Conservation (phyloP, 148 eudicot species). For the Chenopodium album region DNA sequence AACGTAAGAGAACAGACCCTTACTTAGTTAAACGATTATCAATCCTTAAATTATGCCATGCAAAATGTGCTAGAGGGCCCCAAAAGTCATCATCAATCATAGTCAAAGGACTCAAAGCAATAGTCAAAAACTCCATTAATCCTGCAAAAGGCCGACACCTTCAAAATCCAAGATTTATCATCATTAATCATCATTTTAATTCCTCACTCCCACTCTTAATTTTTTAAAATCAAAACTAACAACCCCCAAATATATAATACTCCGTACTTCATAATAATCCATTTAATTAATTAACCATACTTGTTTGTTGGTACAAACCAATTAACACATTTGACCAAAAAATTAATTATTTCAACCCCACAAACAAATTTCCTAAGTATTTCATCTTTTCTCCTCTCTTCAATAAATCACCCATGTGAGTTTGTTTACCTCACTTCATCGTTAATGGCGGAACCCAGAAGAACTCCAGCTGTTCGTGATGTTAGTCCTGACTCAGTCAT, state of each 20-base stretch:
- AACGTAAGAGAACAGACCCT: too few relatives aligned
- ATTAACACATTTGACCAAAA: neutral
- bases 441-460: constrained; percentile 47
- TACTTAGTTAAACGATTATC: too few relatives aligned
- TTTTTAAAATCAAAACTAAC: neutral
- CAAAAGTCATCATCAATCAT: neutral
- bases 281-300: neutral
- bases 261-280: too few relatives aligned
- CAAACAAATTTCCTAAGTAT: too few relatives aligned
- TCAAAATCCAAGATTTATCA: constrained; percentile 11
- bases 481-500: constrained; percentile 74
- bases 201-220: too few relatives aligned
- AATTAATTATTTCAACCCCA: neutral
- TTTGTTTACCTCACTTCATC: neutral
- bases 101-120: neutral
- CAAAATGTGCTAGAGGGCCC: neutral
- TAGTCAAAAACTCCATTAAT: constrained; percentile 4
- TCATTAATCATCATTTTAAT: neutral
- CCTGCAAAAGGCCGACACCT: constrained; percentile 14
- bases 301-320: neutral
- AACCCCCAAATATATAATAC: neutral
- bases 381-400: neutral
- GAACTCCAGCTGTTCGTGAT: constrained; percentile 30
- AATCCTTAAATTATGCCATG: neutral
- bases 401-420: neutral